phyloP scores from a whole-genome alignment of 352 stramenopile genomes.

The Pythium plurisporium region DNA sequence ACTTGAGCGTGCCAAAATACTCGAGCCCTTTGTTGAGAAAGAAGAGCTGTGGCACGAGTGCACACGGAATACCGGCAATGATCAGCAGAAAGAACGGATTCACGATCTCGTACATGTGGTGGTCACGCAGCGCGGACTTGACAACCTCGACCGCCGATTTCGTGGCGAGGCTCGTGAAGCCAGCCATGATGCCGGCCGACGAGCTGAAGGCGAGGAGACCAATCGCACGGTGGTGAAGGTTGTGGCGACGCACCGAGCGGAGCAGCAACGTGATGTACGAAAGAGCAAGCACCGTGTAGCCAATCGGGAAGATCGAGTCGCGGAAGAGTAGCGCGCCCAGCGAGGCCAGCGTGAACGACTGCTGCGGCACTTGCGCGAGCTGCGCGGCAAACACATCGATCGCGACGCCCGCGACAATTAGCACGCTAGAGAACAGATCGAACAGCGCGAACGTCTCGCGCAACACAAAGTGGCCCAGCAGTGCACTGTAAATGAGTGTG shows the following conservation, averaged over 20 bases:
- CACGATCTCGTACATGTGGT: slow-evolving; percentile 42
- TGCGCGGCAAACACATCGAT: slow-evolving; percentile 60
- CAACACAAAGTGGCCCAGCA: slow-evolving; percentile 64
- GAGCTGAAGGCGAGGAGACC: slow-evolving; percentile 67
- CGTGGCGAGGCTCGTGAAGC: slow-evolving; percentile 72
- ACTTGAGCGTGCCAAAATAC: slow-evolving; percentile 76
- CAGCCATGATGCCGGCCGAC: slow-evolving; percentile 68
- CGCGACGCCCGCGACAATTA: slow-evolving; percentile 60
- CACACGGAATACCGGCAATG: slow-evolving; percentile 48
- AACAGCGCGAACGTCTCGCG: slow-evolving; percentile 43
- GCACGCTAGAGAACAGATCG: slow-evolving; percentile 50
- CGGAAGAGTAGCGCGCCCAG: slow-evolving; percentile 44
- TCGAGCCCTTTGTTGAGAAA: slow-evolving; percentile 78
- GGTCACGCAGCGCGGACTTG: slow-evolving; percentile 39
- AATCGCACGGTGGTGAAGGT: slow-evolving; percentile 46
- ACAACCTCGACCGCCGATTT: slow-evolving; percentile 68
- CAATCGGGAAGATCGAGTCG: slow-evolving; percentile 49
- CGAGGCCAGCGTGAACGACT: slow-evolving; percentile 53
- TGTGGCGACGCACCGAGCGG: slow-evolving; percentile 42
- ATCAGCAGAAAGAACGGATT: slow-evolving; percentile 72
- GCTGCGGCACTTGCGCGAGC: slow-evolving; percentile 35
- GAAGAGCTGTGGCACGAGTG: slow-evolving; percentile 64
- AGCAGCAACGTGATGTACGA: slow-evolving; percentile 51
- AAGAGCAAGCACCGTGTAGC: slow-evolving; percentile 46
- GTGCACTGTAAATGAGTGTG: slow-evolving; percentile 74